phyloP scores from a whole-genome alignment of 805 yeast species.

The Candida namnaoensis region DNA sequence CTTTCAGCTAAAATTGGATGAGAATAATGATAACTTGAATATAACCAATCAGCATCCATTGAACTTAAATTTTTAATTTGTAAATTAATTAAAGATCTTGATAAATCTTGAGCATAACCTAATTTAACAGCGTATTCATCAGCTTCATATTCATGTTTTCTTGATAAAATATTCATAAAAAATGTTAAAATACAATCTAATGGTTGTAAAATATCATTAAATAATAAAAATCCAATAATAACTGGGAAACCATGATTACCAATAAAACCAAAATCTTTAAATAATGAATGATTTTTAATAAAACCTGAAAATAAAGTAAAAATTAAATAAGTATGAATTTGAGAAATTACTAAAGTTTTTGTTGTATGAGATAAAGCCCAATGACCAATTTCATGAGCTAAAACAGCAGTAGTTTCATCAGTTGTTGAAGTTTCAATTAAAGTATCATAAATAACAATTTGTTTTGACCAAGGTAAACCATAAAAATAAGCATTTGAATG shows the following conservation, averaged over 20 bases:
- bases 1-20: constrained; percentile 94
- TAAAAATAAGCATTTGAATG: constrained; percentile 96
- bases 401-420: constrained; percentile 82
- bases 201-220: constrained; percentile 73
- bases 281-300: constrained; percentile 71
- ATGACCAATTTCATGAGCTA: constrained; percentile 99
- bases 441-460: constrained; percentile 90
- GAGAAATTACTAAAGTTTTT: constrained; percentile 59
- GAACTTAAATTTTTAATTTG: constrained; percentile 76
- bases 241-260: constrained; percentile 49
- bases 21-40: constrained; percentile 79
- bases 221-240: constrained; percentile 73
- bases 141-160: constrained; percentile 91
- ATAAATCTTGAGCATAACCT: constrained; percentile 64
- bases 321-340: constrained; percentile 52
- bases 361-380: constrained; percentile 89
- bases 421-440: constrained; percentile 71
- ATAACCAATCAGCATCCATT: constrained; percentile 86
- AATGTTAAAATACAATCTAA: constrained; percentile 63
- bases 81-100: constrained; percentile 63
- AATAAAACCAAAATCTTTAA: constrained; percentile 68
- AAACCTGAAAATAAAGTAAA: constrained; percentile 76
- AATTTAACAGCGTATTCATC: constrained; percentile 74
- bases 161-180: constrained; percentile 57
- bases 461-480: constrained; percentile 96